These are phyloP conservation scores for Salix brachista DNA, from an alignment of 345 rosid species.

Conservation along the genomic window DNA sequence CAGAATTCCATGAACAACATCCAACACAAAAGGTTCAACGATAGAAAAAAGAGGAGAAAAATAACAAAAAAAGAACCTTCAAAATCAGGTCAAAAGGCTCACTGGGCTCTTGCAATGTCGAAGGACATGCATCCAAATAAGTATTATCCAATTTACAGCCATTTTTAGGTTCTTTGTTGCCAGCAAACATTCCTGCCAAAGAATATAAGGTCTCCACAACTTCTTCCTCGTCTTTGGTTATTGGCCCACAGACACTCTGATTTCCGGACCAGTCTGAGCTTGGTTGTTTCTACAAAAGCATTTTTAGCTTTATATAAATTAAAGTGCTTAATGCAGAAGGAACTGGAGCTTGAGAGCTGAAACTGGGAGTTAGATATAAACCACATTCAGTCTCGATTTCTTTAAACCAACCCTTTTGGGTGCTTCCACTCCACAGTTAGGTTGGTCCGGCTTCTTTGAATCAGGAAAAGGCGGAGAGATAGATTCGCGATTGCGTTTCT, in stretches of 20 bases:
- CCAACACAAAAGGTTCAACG: neutral
- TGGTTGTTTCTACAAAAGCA: constrained; percentile 20
- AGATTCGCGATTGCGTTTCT: constrained; percentile 62
- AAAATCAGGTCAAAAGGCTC: constrained; percentile 13
- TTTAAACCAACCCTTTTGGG: constrained; percentile 36
- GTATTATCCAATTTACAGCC: constrained; percentile 21
- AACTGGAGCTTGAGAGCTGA: constrained; percentile 1
- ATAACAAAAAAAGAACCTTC: constrained; percentile 19
- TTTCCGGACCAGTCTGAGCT: constrained; percentile 11
- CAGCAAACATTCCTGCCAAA: constrained; percentile 71
- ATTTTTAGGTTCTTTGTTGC: constrained; percentile 20
- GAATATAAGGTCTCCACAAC: constrained; percentile 80
- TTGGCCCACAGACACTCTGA: constrained; percentile 31
- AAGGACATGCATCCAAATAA: constrained; percentile 18
- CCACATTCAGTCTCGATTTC: constrained; percentile 46
- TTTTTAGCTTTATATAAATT: constrained; percentile 4
- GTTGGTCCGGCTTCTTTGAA: constrained; percentile 51
- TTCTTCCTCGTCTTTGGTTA: constrained; percentile 93
- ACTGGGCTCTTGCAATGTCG: constrained; percentile 27
- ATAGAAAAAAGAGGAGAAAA: neutral
- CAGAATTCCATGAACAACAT: constrained; percentile 11
- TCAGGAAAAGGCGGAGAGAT: constrained; percentile 42
- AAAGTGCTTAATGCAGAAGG: constrained; percentile 6
- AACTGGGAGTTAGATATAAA: constrained; percentile 23
- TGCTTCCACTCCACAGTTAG: constrained; percentile 33